Conservation (phyloP, 192 early-diverging fungal species). For the Globomyces pollinis-pini region DNA sequence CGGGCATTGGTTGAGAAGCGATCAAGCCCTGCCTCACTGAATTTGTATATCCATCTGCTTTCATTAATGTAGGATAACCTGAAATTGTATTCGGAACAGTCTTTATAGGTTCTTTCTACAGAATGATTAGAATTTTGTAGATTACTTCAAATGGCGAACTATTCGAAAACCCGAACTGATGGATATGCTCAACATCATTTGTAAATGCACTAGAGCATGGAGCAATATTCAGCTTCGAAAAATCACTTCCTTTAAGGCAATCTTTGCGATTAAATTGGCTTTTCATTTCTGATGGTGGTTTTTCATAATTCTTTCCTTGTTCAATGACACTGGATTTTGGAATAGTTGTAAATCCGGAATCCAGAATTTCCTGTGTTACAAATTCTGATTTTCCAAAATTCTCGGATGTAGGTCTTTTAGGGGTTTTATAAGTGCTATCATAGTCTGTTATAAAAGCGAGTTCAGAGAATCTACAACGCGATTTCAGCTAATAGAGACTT, state of each 20-base stretch:
- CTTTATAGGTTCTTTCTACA: background rate
- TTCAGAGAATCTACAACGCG: conserved; percentile 5
- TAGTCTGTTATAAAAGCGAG: background rate
- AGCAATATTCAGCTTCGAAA: background rate
- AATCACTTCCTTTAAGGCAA: background rate
- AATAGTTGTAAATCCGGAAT: conserved; percentile 8
- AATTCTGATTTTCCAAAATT: conserved; percentile 5
- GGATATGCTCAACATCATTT: conserved; percentile 8
- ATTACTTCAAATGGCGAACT: conserved; percentile 8
- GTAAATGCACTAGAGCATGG: background rate
- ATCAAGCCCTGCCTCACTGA: background rate
- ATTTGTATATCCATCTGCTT: conserved; percentile 2
- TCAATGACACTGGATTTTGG: background rate
- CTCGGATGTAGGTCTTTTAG: background rate
- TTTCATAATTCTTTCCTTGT: background rate
- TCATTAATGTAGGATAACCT: background rate
- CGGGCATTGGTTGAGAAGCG: background rate
- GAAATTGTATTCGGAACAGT: background rate
- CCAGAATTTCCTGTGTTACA: background rate
- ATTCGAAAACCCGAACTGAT: background rate
- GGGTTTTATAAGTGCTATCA: background rate
- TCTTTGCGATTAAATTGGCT: background rate
- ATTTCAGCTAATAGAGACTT: background rate
- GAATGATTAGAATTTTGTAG: no score
- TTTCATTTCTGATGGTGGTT: conserved; percentile 1